A percentile compares a stretch with the other conserved stretches of the same genome.
phyloP scores from a whole-genome alignment of 192 early-diverging fungal genomes.

The Gorgonomyces haynaldii region DNA sequence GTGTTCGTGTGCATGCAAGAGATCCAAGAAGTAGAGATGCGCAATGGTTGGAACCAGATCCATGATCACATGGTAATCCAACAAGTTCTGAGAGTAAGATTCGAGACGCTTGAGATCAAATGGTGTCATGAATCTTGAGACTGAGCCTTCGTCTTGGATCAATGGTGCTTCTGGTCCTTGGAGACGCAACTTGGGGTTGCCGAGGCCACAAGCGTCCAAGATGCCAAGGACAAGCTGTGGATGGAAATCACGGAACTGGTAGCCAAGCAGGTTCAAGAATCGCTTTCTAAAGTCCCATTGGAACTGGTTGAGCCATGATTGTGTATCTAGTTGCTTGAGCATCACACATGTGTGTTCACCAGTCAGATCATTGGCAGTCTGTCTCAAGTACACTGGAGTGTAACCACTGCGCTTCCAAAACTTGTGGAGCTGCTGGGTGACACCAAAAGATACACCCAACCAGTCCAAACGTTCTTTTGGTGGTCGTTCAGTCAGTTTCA shows the following conservation, averaged over 20 bases:
- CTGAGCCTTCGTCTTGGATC: constrained; percentile 3
- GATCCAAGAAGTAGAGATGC: constrained; percentile 62
- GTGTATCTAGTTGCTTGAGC: constrained; percentile 61
- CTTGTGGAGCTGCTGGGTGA: constrained; percentile 80
- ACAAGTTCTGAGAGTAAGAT: constrained; percentile 87
- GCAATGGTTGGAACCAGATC: constrained; percentile 81
- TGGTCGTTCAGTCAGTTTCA: constrained; percentile 73
- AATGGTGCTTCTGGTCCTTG: background rate
- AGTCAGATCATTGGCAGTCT: constrained; percentile 92
- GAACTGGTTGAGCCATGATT: constrained; percentile 75
- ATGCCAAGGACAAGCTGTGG: constrained; percentile 72
- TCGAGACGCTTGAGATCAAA: constrained; percentile 94
- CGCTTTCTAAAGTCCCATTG: constrained; percentile 82
- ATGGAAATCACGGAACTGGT: constrained; percentile 75
- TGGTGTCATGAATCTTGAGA: constrained; percentile 45
- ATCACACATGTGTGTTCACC: constrained; percentile 98
- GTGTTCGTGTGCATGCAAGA: constrained; percentile 20
- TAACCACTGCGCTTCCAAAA: constrained; percentile 93
- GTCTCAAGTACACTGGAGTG: constrained; percentile 88
- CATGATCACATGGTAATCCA: constrained; percentile 95
- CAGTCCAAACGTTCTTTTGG: constrained; percentile 68
- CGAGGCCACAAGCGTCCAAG: constrained; percentile 45
- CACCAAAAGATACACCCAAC: constrained; percentile 90
- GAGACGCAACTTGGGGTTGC: background rate
- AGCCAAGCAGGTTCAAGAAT: constrained; percentile 79